These are phyloP conservation scores for Melocanna baccifera DNA, from an alignment of 176 grass and related monocot species.

Conservation along the genomic window DNA sequence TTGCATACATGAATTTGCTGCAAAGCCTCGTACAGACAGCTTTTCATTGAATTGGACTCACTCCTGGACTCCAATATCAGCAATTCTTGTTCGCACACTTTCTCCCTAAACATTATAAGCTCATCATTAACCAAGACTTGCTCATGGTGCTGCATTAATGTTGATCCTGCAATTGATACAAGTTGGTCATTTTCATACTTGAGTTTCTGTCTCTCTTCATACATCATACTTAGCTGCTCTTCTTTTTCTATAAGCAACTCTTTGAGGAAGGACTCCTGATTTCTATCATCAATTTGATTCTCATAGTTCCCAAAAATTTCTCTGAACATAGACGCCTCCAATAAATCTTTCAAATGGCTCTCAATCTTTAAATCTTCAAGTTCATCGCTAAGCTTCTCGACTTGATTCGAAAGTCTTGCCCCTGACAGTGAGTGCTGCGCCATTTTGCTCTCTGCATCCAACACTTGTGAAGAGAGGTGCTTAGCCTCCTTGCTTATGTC, in stretches of 20 bases:
- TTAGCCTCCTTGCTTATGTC: conserved; percentile 47
- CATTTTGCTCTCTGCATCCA: conserved; percentile 22
- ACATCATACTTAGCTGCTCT: conserved; percentile 33
- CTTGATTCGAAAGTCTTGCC: conserved; percentile 26
- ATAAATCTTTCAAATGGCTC: conserved; percentile 36
- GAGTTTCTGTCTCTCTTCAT: conserved; percentile 61
- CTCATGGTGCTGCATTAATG: conserved; percentile 58
- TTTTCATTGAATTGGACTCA: conserved; percentile 58
- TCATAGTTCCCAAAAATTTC: conserved; percentile 35
- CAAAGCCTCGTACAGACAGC: conserved; percentile 54
- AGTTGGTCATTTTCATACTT: conserved; percentile 70
- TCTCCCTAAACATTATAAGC: conserved; percentile 61
- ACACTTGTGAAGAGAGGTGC: conserved; percentile 31
- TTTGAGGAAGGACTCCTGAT: conserved; percentile 39
- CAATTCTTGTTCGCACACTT: conserved; percentile 47
- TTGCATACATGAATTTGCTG: conserved; percentile 52
- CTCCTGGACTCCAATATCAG: conserved; percentile 54
- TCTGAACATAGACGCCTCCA: conserved; percentile 45
- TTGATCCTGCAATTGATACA: conserved; percentile 44
- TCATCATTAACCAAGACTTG: conserved; percentile 64
- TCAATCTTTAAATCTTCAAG: conserved; percentile 50
- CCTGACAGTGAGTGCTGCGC: conserved; percentile 24
- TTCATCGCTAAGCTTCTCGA: conserved; percentile 44
- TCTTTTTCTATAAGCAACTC: conserved; percentile 51
- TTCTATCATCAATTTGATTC: conserved; percentile 43